phyloP scores from a whole-genome alignment of 768 basidiomycete species.

The Cubamyces sp. region DNA sequence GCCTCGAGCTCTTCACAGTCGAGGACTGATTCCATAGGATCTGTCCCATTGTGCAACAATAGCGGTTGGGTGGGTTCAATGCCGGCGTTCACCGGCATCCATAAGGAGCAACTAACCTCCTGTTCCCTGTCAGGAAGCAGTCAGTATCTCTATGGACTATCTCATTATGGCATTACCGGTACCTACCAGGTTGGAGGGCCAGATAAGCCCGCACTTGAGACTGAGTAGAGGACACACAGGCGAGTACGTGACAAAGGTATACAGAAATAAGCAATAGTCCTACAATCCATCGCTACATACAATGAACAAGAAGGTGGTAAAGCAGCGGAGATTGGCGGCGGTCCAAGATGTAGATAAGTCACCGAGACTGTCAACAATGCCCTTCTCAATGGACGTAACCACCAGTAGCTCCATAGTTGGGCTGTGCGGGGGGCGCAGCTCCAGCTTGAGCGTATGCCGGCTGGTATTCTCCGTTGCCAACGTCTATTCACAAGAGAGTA shows the following conservation, averaged over 20 bases:
- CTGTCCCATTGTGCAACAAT: background rate
- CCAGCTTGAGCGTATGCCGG: constrained; percentile 29
- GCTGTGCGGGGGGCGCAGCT: constrained; percentile 17
- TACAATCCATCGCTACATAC: constrained; percentile 9
- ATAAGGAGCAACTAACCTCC: too few species aligned
- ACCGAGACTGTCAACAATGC: background rate
- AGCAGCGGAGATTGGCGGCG: background rate
- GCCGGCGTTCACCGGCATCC: too few species aligned
- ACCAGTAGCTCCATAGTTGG: constrained; percentile 37
- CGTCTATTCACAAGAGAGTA: constrained; percentile 25
- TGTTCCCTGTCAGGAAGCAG: too few species aligned
- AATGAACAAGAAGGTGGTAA: background rate
- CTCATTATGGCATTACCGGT: too few species aligned
- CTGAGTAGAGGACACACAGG: background rate
- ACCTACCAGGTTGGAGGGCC: too few species aligned
- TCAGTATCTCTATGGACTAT: too few species aligned
- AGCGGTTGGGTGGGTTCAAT: too few species aligned
- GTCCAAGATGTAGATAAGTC: background rate
- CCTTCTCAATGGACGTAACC: constrained; percentile 29
- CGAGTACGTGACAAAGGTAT: background rate
- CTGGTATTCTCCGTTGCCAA: constrained; percentile 38
- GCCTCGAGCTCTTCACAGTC: background rate
- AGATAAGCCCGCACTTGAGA: too few species aligned
- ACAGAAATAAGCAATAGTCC: background rate
- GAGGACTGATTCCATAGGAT: background rate